Percentiles rank a stretch among this genome's conserved stretches.
Evolutionary conservation across 1,139 yeast genomes (phyloP).

Genomic region (Arxiozyma bovina): DNA sequence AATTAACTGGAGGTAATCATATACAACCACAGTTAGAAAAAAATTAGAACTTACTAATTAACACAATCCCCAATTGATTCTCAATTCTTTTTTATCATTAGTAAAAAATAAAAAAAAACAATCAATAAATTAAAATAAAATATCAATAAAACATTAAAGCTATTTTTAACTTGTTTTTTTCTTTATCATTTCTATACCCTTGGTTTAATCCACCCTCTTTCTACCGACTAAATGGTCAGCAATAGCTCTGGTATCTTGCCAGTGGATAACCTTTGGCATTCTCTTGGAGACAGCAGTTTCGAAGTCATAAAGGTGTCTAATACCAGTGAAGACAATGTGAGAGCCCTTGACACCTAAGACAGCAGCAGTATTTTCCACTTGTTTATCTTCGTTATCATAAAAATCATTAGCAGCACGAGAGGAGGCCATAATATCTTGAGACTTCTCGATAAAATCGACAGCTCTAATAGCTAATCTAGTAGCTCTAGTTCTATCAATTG

Average conservation of each 20-base stretch:
- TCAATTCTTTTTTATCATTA: not conserved
- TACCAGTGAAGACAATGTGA: conserved; percentile 63
- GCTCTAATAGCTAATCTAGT: conserved; percentile 63
- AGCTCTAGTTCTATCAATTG: conserved; percentile 68
- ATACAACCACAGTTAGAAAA: too few relatives aligned
- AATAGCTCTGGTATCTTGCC: conserved; percentile 66
- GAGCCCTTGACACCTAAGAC: conserved; percentile 82
- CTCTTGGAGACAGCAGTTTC: conserved; percentile 76
- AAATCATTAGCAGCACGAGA: conserved; percentile 29
- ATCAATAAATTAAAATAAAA: too few relatives aligned
- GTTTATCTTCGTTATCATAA: conserved; percentile 30
- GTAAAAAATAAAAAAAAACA: not conserved
- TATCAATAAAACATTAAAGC: not conserved
- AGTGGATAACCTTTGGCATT: conserved; percentile 82
- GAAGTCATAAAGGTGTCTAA: conserved; percentile 68
- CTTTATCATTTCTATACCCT: not conserved
- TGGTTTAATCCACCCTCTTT: conserved; percentile 29
- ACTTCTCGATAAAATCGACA: conserved; percentile 56
- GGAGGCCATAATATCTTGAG: conserved; percentile 24
- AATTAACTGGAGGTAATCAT: too few relatives aligned
- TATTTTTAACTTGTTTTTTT: not conserved
- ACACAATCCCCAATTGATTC: not conserved
- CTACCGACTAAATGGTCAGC: conserved; percentile 86
- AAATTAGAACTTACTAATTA: not conserved
- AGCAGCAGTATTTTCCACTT: conserved; percentile 55